Conservation (phyloP, 768 basidiomycete genomes). For the Floccularia luteovirens region DNA sequence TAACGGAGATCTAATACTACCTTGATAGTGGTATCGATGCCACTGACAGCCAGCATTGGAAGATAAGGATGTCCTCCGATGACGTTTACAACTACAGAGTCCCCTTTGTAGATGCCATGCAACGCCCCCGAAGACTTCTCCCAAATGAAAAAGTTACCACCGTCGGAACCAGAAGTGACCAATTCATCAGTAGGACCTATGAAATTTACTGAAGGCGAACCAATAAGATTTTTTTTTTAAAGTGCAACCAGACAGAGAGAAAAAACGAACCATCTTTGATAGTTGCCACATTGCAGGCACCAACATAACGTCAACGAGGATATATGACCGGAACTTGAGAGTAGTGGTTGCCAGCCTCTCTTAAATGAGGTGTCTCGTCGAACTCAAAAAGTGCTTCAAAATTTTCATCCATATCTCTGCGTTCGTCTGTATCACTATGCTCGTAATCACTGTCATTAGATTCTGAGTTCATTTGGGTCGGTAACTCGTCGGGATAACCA, state of each 20-base stretch:
- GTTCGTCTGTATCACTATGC: constrained; percentile 20
- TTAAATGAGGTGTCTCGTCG: constrained; percentile 14
- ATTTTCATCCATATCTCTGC: constrained; percentile 24
- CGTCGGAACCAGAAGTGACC: constrained; percentile 80
- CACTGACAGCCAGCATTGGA: constrained; percentile 79
- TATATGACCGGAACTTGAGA: constrained; percentile 44
- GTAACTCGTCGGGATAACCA: neutral
- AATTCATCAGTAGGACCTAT: constrained; percentile 73
- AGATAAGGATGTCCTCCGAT: constrained; percentile 78
- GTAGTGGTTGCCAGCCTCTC: constrained; percentile 15
- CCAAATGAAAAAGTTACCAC: constrained; percentile 87
- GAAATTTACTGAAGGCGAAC: constrained; percentile 66
- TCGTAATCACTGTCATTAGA: constrained; percentile 14
- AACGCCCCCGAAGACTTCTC: constrained; percentile 56
- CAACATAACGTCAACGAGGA: constrained; percentile 57
- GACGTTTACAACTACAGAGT: constrained; percentile 75
- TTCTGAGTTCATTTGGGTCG: constrained; percentile 9
- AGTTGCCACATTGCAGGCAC: constrained; percentile 75
- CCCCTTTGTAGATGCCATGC: constrained; percentile 79
- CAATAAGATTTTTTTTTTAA: constrained; percentile 2
- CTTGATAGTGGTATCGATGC: constrained; percentile 84
- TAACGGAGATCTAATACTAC: constrained; percentile 24
- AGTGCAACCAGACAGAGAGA: neutral
- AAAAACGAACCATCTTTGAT: constrained; percentile 72
- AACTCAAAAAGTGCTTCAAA: constrained; percentile 14